Percentiles rank a stretch among this genome's conserved stretches.
Evolutionary conservation across 2,329 filamentous ascomycete species (phyloP).

Genomic region (Calonectria crousiana): DNA sequence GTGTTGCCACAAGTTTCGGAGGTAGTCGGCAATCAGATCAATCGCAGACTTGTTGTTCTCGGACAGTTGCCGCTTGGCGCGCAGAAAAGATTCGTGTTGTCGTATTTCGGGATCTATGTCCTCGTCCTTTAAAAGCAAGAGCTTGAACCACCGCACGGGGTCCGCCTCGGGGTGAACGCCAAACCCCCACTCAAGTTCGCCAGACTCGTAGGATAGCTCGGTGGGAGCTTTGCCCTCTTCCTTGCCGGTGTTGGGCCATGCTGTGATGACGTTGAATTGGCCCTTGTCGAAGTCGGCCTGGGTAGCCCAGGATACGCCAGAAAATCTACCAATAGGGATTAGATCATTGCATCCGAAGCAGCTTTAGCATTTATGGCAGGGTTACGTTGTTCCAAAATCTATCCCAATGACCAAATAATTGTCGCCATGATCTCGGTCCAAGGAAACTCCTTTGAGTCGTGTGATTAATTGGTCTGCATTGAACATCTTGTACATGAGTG

Average conservation of each 20-base stretch:
- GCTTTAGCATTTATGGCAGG: neutral
- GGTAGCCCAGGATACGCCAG: conserved; percentile 12
- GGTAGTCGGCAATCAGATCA: conserved; percentile 15
- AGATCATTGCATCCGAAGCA: neutral
- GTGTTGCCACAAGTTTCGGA: conserved; percentile 3
- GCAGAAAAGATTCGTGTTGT: neutral
- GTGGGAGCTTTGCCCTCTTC: conserved; percentile 17
- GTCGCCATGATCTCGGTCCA: neutral
- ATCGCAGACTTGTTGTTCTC: conserved; percentile 5
- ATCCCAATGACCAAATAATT: neutral
- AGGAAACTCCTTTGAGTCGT: neutral
- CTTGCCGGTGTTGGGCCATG: neutral
- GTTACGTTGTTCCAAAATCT: conserved; percentile 1
- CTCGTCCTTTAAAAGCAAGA: conserved; percentile 15
- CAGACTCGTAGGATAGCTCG: conserved; percentile 18
- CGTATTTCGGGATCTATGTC: neutral
- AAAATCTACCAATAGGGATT: neutral
- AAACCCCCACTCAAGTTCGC: conserved; percentile 8
- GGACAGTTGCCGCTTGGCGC: neutral
- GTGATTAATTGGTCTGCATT: neutral
- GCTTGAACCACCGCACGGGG: conserved; percentile 21
- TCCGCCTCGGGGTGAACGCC: conserved; percentile 1
- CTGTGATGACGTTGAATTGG: conserved; percentile 15
- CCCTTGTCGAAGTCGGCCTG: conserved; percentile 7
- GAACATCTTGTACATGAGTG: neutral